phyloP scores from a whole-genome alignment of 2,329 filamentous ascomycete species.

The Penicillium griseofulvum region DNA sequence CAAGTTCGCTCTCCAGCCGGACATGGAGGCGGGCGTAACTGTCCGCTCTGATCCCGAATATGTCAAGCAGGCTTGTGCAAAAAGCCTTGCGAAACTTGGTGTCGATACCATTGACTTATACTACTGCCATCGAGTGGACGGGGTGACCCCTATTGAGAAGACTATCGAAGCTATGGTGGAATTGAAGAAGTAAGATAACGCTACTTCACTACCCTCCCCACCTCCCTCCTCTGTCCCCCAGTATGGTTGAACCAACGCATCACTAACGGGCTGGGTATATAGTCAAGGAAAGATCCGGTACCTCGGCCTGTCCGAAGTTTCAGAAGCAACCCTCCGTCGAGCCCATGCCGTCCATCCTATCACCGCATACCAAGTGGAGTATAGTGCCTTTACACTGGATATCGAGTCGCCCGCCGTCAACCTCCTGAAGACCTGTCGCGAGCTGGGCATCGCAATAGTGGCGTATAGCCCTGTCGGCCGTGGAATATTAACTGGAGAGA shows the following conservation, averaged over 20 bases:
- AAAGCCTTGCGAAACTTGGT: constrained; percentile 37
- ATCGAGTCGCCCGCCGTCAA: constrained; percentile 45
- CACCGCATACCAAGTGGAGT: constrained; percentile 52
- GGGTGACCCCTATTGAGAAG: constrained; percentile 45
- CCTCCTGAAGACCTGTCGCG: constrained; percentile 55
- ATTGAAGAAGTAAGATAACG: constrained; percentile 34
- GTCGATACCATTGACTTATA: constrained; percentile 44
- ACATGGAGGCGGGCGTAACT: constrained; percentile 5
- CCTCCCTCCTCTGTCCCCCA: background rate
- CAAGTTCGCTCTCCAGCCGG: constrained; percentile 35
- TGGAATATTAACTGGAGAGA: constrained; percentile 55
- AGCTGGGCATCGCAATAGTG: constrained; percentile 58
- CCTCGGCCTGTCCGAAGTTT: constrained; percentile 50
- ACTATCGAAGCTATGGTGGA: constrained; percentile 45
- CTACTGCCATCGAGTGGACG: constrained; percentile 47
- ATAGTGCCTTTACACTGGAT: constrained; percentile 49
- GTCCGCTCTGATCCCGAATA: constrained; percentile 40
- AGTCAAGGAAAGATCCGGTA: constrained; percentile 50
- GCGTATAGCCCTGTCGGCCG: constrained; percentile 61
- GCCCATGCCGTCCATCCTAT: constrained; percentile 50
- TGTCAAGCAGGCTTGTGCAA: constrained; percentile 35
- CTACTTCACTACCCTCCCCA: too few species aligned
- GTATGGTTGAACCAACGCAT: background rate
- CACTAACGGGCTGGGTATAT: background rate
- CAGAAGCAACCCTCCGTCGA: constrained; percentile 48